These are phyloP conservation scores for Limtongia smithiae DNA, from an alignment of 805 yeast genomes.

Conservation along the genomic window DNA sequence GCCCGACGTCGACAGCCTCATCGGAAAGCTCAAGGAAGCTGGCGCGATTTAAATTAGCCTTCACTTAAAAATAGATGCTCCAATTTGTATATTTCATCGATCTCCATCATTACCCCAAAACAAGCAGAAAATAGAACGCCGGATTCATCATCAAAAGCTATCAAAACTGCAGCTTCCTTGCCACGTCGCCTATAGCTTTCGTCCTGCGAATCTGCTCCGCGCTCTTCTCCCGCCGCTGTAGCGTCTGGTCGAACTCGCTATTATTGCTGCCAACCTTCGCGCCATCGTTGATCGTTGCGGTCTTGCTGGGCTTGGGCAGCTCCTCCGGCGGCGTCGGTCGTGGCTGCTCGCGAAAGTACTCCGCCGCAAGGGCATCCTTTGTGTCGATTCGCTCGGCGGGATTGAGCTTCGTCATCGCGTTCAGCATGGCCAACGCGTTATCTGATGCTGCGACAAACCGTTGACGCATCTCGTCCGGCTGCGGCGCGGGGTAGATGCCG, in stretches of 20 bases:
- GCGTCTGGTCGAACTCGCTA: not conserved
- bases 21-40: conserved; percentile 69
- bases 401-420: conserved; percentile 51
- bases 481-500: conserved; percentile 44
- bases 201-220: conserved; percentile 1
- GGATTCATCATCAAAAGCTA: not conserved
- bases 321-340: conserved; percentile 22
- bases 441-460: conserved; percentile 61
- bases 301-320: conserved; percentile 16
- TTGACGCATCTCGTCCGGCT: conserved; percentile 80
- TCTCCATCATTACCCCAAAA: not conserved
- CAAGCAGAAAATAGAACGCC: not conserved
- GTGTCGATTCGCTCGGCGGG: conserved; percentile 93
- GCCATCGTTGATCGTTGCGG: not conserved
- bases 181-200: conserved; percentile 8
- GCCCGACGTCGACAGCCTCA: conserved; percentile 73
- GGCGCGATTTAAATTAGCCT: conserved; percentile 54
- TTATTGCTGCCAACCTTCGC: conserved; percentile 9
- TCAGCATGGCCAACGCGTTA: conserved; percentile 79
- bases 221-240: conserved; percentile 3
- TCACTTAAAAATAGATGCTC: too few species aligned
- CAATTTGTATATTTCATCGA: not conserved
- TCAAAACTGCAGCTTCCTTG: conserved; percentile 8
- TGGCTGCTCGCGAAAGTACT: conserved; percentile 52
- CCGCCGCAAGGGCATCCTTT: conserved; percentile 82